Percentiles rank a stretch among this genome's conserved stretches.
These are phyloP conservation scores for Thermochaetoides thermophila DNA, from an alignment of 495 filamentous ascomycete species.

Conservation along the genomic window DNA sequence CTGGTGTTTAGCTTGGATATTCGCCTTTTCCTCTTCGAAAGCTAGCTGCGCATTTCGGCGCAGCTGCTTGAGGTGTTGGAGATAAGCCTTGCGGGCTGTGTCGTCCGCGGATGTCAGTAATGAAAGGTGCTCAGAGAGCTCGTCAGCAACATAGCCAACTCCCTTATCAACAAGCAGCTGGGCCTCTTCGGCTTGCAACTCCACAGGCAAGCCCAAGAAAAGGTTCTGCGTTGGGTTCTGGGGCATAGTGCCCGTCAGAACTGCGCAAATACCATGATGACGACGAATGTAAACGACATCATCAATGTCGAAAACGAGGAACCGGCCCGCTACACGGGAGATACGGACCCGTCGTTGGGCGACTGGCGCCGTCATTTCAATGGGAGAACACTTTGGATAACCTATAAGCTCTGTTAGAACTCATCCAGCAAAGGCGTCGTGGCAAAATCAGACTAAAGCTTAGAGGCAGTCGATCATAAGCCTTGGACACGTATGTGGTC, in stretches of 20 bases:
- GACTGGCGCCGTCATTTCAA: slow-evolving; percentile 15
- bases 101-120: slow-evolving; percentile 44
- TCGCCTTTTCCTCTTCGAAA: slow-evolving; percentile 23
- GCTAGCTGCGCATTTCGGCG: slow-evolving; percentile 25
- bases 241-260: slow-evolving; percentile 73
- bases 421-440: not conserved
- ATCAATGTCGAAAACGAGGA: slow-evolving; percentile 78
- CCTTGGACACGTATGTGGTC: slow-evolving; percentile 20
- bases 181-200: slow-evolving; percentile 85
- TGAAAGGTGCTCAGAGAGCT: slow-evolving; percentile 47
- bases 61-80: slow-evolving; percentile 26
- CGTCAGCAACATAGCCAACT: slow-evolving; percentile 67
- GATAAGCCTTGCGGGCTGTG: slow-evolving; percentile 34
- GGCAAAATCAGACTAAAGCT: too few relatives aligned
- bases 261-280: slow-evolving; percentile 72
- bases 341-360: slow-evolving; percentile 47
- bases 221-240: slow-evolving; percentile 91
- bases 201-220: slow-evolving; percentile 75
- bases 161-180: slow-evolving; percentile 67
- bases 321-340: slow-evolving; percentile 63
- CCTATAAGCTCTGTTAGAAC: slow-evolving; percentile 12
- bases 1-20: slow-evolving; percentile 19
- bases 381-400: too few relatives aligned
- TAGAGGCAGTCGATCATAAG: slow-evolving; percentile 24
- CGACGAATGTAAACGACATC: slow-evolving; percentile 67